Conservation (phyloP, 768 basidiomycete species). For the Auriscalpium microsporum region DNA sequence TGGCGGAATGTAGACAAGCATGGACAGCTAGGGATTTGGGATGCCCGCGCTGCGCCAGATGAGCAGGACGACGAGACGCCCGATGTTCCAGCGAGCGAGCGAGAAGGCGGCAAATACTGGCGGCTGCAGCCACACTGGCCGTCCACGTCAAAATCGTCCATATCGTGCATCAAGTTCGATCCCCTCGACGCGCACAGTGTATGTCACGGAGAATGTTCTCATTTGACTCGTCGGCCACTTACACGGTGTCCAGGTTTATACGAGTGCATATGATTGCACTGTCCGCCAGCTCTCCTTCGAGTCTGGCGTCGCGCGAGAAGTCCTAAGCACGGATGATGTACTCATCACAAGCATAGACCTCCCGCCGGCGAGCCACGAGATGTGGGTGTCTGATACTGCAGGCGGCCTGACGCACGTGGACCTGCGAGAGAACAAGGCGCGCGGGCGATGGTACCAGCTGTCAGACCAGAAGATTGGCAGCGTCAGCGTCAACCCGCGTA, state of each 20-base stretch:
- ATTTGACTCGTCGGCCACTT: background rate
- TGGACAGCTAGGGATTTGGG: conserved; percentile 81
- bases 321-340: conserved; percentile 52
- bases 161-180: conserved; percentile 71
- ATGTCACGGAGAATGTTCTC: conserved; percentile 14
- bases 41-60: conserved; percentile 62
- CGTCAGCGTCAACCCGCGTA: conserved; percentile 69
- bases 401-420: conserved; percentile 75
- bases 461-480: conserved; percentile 71
- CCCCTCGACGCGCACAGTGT: conserved; percentile 71
- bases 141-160: conserved; percentile 67
- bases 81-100: conserved; percentile 28
- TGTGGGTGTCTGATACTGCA: conserved; percentile 74
- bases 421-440: conserved; percentile 50
- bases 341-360: conserved; percentile 70
- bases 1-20: conserved; percentile 52
- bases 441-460: conserved; percentile 52
- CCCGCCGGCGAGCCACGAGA: conserved; percentile 57
- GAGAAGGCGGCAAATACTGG: conserved; percentile 72
- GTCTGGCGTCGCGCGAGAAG: conserved; percentile 60
- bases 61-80: conserved; percentile 64
- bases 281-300: conserved; percentile 66
- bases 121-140: conserved; percentile 81
- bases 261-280: conserved; percentile 76
- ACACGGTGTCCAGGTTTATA: conserved; percentile 49